Percentiles rank a stretch among this genome's conserved stretches.
phyloP scores from a whole-genome alignment of 1,139 yeast species.

The Kodamaea anthophila region DNA sequence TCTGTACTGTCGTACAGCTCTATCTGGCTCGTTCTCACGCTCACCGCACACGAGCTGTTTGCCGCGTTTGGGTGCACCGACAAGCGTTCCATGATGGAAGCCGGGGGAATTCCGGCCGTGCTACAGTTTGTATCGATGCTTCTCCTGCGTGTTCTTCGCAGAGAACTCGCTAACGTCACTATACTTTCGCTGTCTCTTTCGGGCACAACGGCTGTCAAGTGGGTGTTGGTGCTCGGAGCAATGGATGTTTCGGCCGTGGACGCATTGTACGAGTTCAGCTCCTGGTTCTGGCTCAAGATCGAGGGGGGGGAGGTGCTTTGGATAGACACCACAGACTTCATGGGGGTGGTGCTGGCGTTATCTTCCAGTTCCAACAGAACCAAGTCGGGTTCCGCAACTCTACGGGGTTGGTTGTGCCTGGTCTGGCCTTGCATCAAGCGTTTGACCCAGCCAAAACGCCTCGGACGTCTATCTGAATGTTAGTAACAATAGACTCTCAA shows the following conservation, averaged over 20 bases:
- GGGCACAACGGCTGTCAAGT: slow-evolving; percentile 4
- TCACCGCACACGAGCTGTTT: slow-evolving; percentile 23
- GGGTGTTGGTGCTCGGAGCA: slow-evolving; percentile 33
- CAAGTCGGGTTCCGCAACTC: background rate
- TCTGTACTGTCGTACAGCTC: slow-evolving; percentile 16
- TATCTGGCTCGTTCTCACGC: slow-evolving; percentile 21
- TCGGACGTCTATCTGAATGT: slow-evolving; percentile 13
- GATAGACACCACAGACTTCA: slow-evolving; percentile 44
- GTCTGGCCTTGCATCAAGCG: slow-evolving; percentile 42
- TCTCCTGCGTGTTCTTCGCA: slow-evolving; percentile 43
- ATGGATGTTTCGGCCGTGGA: slow-evolving; percentile 51
- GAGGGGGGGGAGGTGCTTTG: slow-evolving; percentile 45
- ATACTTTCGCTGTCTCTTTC: slow-evolving; percentile 49
- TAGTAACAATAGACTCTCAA: no score
- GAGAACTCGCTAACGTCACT: slow-evolving; percentile 49
- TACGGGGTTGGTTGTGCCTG: background rate
- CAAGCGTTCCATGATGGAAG: slow-evolving; percentile 52
- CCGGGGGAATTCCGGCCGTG: slow-evolving; percentile 60
- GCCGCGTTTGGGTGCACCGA: slow-evolving; percentile 29
- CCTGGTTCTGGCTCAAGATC: slow-evolving; percentile 34
- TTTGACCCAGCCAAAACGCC: slow-evolving; percentile 43
- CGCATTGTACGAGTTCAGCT: slow-evolving; percentile 33
- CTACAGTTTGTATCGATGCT: slow-evolving; percentile 56
- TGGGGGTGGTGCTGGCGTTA: slow-evolving; percentile 45
- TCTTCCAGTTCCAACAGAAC: slow-evolving; percentile 12